Percentiles rank a stretch among this genome's conserved stretches.
Conservation (phyloP, 1,284 basidiomycete genomes). For the Xerocomus alliaceus region DNA sequence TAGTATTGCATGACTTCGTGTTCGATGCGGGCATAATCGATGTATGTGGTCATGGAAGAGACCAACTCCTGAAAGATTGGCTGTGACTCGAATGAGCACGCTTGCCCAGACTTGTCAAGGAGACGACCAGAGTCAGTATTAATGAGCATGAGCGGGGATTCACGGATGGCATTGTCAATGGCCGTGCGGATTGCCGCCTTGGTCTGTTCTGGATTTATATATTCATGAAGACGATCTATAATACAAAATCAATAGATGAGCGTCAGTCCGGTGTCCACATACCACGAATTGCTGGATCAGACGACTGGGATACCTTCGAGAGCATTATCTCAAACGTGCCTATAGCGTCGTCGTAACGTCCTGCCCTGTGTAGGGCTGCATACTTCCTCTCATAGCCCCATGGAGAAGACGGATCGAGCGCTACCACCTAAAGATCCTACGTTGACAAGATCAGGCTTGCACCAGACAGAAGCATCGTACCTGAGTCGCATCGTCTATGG, state of each 20-base stretch:
- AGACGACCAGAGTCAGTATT: not conserved
- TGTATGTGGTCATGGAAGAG: not conserved
- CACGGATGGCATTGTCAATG: not conserved
- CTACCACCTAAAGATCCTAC: not conserved
- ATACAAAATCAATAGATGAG: not conserved
- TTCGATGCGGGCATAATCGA: not conserved
- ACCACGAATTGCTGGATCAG: not conserved
- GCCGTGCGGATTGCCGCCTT: not conserved
- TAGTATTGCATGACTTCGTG: not conserved
- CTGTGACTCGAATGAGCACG: not conserved
- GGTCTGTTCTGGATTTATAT: not conserved
- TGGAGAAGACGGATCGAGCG: not conserved
- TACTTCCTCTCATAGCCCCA: constrained; percentile 1
- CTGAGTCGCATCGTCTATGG: not conserved
- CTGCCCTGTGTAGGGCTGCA: not conserved
- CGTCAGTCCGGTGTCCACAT: not conserved
- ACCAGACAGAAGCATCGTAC: not conserved
- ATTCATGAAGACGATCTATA: not conserved
- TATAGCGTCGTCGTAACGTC: not conserved
- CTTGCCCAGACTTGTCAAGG: not conserved
- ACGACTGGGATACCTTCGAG: not conserved
- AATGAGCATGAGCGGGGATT: not conserved
- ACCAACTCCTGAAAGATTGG: not conserved
- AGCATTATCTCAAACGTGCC: not conserved
- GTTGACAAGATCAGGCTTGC: not conserved